These are phyloP conservation scores for Erysiphe pisi DNA, from an alignment of 2,329 filamentous ascomycete species.

Conservation along the genomic window DNA sequence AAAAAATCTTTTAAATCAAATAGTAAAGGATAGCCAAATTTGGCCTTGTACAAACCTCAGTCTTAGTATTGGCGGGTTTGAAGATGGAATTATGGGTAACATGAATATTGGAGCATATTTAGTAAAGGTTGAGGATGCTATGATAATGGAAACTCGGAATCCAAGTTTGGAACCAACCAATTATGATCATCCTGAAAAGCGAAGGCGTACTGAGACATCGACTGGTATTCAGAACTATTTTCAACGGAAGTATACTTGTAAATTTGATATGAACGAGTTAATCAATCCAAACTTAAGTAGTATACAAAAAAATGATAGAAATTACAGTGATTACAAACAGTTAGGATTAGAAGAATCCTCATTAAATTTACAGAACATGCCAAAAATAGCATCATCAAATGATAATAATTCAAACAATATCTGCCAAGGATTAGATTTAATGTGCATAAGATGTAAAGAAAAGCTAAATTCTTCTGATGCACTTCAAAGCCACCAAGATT, in stretches of 20 bases:
- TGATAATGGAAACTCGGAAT: conserved; percentile 40
- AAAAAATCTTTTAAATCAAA: conserved; percentile 63
- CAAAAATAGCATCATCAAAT: background rate
- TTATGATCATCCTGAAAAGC: conserved; percentile 35
- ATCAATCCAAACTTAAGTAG: too few species aligned
- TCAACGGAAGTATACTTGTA: conserved; percentile 29
- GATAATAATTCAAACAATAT: background rate
- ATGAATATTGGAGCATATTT: conserved; percentile 78
- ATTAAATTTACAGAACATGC: background rate
- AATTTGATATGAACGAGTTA: conserved; percentile 35
- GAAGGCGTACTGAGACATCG: conserved; percentile 34
- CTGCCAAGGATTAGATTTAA: conserved; percentile 36
- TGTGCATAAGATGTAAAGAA: conserved; percentile 57
- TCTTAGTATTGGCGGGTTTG: conserved; percentile 80
- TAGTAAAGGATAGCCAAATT: conserved; percentile 62
- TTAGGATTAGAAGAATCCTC: background rate
- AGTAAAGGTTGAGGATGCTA: conserved; percentile 60
- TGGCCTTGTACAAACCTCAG: conserved; percentile 93
- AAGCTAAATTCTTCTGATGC: conserved; percentile 48
- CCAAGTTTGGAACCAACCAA: conserved; percentile 31
- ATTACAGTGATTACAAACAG: too few species aligned
- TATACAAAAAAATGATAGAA: too few species aligned
- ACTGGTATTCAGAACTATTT: conserved; percentile 36
- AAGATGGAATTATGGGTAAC: conserved; percentile 74
- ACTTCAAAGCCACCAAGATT: conserved; percentile 72